Percentiles rank a stretch among this genome's conserved stretches.
Evolutionary conservation across 169 alveolate species (phyloP).

Genomic region (Plasmodium chabaudi): DNA sequence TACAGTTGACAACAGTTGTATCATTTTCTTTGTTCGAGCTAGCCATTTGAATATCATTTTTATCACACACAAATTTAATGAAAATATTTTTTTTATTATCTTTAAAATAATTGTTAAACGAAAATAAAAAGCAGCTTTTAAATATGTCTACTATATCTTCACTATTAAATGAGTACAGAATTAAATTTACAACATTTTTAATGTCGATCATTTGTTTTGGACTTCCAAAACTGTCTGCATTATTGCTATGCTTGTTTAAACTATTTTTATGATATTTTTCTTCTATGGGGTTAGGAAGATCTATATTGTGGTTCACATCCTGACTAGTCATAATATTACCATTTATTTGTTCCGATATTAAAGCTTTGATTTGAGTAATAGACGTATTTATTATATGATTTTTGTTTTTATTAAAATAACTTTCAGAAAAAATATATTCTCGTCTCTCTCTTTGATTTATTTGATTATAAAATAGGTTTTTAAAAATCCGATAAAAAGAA

Average conservation of each 20-base stretch:
- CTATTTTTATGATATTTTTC: too few species aligned
- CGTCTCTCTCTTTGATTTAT: slow-evolving; percentile 31
- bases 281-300: background rate
- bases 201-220: background rate
- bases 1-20: background rate
- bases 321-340: background rate
- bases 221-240: too few species aligned
- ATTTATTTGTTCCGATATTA: background rate
- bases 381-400: slow-evolving; percentile 16
- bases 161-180: slow-evolving; percentile 12
- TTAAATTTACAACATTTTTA: slow-evolving; percentile 33
- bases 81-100: slow-evolving; percentile 1
- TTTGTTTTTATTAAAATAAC: slow-evolving; percentile 31
- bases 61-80: background rate
- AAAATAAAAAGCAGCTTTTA: slow-evolving; percentile 20
- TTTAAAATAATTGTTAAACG: slow-evolving; percentile 45
- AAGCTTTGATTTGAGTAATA: background rate
- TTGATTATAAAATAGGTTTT: slow-evolving; percentile 26
- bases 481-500: slow-evolving; percentile 28
- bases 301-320: background rate
- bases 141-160: slow-evolving; percentile 48
- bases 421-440: slow-evolving; percentile 52
- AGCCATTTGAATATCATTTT: too few species aligned
- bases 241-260: background rate
- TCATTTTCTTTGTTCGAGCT: too few species aligned